Evolutionary conservation across 768 basidiomycete species (phyloP).

Genomic region (Boletellus emodensis): DNA sequence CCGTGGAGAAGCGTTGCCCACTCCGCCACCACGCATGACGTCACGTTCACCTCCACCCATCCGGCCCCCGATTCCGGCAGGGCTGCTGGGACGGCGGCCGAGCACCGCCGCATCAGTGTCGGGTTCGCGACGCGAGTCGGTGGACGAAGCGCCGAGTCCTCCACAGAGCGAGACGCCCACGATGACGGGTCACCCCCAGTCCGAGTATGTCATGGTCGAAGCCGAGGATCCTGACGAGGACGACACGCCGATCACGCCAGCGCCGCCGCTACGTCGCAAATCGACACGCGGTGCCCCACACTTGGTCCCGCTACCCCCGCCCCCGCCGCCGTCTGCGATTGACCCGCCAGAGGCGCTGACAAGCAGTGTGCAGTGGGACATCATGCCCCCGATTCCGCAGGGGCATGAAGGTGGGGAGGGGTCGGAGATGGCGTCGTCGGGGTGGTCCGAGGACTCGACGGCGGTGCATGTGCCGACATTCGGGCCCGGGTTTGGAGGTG

Average conservation of each 20-base stretch:
- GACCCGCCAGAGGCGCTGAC: slow-evolving; percentile 33
- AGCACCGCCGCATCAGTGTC: slow-evolving; percentile 27
- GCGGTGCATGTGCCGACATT: slow-evolving; percentile 28
- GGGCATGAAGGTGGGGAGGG: slow-evolving; percentile 49
- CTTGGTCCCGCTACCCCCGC: slow-evolving; percentile 27
- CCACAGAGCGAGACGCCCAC: slow-evolving; percentile 7
- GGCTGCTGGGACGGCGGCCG: slow-evolving; percentile 32
- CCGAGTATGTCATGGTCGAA: slow-evolving; percentile 65
- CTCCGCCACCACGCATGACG: slow-evolving; percentile 44
- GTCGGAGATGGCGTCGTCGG: slow-evolving; percentile 44
- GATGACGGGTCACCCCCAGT: slow-evolving; percentile 25
- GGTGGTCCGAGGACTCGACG: slow-evolving; percentile 61
- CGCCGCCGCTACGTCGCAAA: slow-evolving; percentile 41
- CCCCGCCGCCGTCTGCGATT: slow-evolving; percentile 37
- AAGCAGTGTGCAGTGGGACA: slow-evolving; percentile 57
- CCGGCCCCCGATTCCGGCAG: slow-evolving; percentile 36
- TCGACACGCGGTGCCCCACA: slow-evolving; percentile 27
- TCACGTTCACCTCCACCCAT: slow-evolving; percentile 31
- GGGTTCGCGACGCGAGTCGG: slow-evolving; percentile 39
- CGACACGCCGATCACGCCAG: slow-evolving; percentile 17
- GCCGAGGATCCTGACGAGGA: slow-evolving; percentile 40
- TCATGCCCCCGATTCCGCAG: slow-evolving; percentile 52
- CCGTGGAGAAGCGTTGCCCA: slow-evolving; percentile 35
- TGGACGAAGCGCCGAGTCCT: slow-evolving; percentile 20
- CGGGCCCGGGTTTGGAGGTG: not conserved